Conservation (phyloP, 2,329 filamentous ascomycete genomes). For the Diaporthe citrichinensis region DNA sequence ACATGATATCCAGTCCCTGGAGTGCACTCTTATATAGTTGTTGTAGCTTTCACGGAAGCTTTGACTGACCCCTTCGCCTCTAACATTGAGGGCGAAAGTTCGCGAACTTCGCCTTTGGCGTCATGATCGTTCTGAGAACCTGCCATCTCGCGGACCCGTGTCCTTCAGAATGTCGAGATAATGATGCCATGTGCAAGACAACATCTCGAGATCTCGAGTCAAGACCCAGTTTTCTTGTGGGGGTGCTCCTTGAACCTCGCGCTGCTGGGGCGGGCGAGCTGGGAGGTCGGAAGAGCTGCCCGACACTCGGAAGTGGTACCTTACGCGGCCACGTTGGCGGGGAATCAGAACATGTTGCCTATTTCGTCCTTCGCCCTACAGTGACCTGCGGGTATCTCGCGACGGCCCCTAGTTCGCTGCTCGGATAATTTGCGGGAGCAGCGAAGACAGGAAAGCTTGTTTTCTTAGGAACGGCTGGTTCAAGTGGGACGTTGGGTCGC, state of each 20-base stretch:
- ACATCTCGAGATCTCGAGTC: conserved; percentile 36
- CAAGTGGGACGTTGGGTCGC: background rate
- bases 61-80: background rate
- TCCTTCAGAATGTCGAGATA: conserved; percentile 33
- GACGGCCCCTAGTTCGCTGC: background rate
- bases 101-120: background rate
- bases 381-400: background rate
- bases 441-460: conserved; percentile 30
- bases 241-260: background rate
- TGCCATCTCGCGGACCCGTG: background rate
- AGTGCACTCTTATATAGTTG: background rate
- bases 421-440: conserved; percentile 17
- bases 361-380: background rate
- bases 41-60: background rate
- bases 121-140: background rate
- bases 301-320: background rate
- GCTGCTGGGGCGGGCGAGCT: background rate
- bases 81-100: background rate
- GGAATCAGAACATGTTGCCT: conserved; percentile 17
- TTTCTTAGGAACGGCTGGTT: background rate
- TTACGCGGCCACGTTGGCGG: background rate
- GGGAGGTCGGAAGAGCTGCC: background rate
- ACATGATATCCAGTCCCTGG: background rate
- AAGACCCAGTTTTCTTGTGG: background rate
- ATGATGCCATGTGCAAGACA: conserved; percentile 34